Conservation (phyloP, 2,329 filamentous ascomycete species). For the Didymella pinodella region DNA sequence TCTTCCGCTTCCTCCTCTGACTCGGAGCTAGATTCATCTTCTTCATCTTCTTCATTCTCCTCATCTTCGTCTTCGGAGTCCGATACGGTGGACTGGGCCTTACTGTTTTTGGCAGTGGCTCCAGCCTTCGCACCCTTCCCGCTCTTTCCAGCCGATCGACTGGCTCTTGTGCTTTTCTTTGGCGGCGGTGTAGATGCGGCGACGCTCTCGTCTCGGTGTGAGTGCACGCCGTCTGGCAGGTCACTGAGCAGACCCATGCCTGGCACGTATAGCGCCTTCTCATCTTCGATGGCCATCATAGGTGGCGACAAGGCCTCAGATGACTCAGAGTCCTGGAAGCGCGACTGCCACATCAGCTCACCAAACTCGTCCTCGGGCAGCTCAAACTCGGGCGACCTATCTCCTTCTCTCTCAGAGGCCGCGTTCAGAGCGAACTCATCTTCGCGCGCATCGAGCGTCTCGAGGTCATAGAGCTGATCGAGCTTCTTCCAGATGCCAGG, state of each 20-base stretch:
- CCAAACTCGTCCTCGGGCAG: slow-evolving; percentile 56
- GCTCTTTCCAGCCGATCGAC: slow-evolving; percentile 33
- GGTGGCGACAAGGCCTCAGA: slow-evolving; percentile 42
- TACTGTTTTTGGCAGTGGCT: slow-evolving; percentile 38
- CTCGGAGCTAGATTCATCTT: slow-evolving; percentile 42
- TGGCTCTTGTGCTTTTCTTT: slow-evolving; percentile 42
- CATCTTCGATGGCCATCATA: slow-evolving; percentile 41
- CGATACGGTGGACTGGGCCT: slow-evolving; percentile 43
- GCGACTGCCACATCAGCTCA: slow-evolving; percentile 54
- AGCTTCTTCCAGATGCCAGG: slow-evolving; percentile 93
- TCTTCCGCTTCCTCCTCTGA: slow-evolving; percentile 43
- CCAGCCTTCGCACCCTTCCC: slow-evolving; percentile 35
- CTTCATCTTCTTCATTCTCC: slow-evolving; percentile 47
- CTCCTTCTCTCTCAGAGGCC: slow-evolving; percentile 60
- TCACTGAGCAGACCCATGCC: slow-evolving; percentile 47
- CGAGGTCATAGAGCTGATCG: slow-evolving; percentile 81
- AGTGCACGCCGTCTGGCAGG: slow-evolving; percentile 36
- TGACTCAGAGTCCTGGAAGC: slow-evolving; percentile 44
- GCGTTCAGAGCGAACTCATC: slow-evolving; percentile 63
- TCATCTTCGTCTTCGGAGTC: slow-evolving; percentile 52
- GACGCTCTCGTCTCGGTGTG: slow-evolving; percentile 40
- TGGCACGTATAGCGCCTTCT: slow-evolving; percentile 44
- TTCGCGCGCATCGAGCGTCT: slow-evolving; percentile 84
- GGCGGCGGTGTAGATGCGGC: slow-evolving; percentile 43
- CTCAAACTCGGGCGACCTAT: slow-evolving; percentile 50